These are phyloP conservation scores for Setomelanomma holmii DNA, from an alignment of 2,329 filamentous ascomycete genomes.

Conservation along the genomic window DNA sequence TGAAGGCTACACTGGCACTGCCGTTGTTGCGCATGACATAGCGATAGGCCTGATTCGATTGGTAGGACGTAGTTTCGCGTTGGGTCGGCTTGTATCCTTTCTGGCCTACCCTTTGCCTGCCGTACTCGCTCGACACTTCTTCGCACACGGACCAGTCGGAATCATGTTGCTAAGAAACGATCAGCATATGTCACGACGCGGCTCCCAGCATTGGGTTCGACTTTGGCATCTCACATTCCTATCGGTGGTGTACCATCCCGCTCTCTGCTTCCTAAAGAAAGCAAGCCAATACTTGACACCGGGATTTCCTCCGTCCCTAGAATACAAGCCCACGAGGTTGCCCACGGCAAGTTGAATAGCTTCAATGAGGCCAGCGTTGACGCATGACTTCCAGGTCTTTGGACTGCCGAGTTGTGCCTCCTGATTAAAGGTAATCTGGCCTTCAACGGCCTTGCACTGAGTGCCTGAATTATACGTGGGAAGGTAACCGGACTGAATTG, in stretches of 20 bases:
- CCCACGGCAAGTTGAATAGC: not conserved
- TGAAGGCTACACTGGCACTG: not conserved
- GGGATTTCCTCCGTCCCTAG: not conserved
- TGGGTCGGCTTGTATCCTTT: not conserved
- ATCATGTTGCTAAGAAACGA: not conserved
- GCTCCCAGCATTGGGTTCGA: too few relatives aligned
- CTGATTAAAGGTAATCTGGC: not conserved
- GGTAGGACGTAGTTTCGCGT: not conserved
- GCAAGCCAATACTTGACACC: not conserved
- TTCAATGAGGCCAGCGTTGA: not conserved
- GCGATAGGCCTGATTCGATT: not conserved
- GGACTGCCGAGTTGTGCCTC: not conserved
- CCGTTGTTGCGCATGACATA: not conserved
- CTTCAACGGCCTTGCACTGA: not conserved
- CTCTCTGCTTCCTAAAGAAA: not conserved
- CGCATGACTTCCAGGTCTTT: not conserved
- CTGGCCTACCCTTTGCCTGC: not conserved
- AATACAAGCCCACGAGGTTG: not conserved
- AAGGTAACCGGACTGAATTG: not conserved
- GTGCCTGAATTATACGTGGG: not conserved
- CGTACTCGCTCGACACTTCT: not conserved
- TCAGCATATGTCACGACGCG: too few relatives aligned
- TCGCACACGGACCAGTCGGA: not conserved
- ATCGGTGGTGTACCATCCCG: not conserved
- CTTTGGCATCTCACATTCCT: conserved; percentile 1